A percentile compares a stretch with the other conserved stretches of the same genome.
These are phyloP conservation scores for Coemansia sp. DNA, from an alignment of 192 early-diverging fungal genomes.

Conservation along the genomic window DNA sequence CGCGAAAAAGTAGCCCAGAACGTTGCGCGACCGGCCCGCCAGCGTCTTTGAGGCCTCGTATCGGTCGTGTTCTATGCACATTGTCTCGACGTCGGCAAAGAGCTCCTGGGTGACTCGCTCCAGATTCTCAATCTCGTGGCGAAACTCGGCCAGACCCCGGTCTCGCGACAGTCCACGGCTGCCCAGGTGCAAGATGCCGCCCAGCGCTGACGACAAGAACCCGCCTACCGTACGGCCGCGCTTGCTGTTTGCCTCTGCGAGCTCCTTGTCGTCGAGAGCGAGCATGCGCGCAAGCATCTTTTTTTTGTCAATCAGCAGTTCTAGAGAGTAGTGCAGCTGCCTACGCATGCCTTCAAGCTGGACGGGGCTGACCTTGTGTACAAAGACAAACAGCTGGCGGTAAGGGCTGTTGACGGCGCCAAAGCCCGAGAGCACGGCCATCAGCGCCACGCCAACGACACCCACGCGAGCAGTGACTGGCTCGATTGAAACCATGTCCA, in stretches of 20 bases:
- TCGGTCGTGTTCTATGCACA: conserved; percentile 69
- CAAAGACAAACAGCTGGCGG: conserved; percentile 76
- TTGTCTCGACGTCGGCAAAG: conserved; percentile 75
- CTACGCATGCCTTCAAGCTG: conserved; percentile 61
- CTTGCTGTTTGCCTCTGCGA: not conserved
- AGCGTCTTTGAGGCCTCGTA: conserved; percentile 65
- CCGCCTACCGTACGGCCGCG: conserved; percentile 11
- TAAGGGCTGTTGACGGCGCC: conserved; percentile 92
- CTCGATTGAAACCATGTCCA: conserved; percentile 57
- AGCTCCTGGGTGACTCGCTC: conserved; percentile 69
- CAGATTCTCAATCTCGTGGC: conserved; percentile 41
- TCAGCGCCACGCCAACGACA: conserved; percentile 88
- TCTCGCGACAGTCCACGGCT: conserved; percentile 7
- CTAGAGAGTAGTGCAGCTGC: conserved; percentile 65
- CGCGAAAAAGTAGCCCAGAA: conserved; percentile 83
- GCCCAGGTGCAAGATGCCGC: conserved; percentile 26
- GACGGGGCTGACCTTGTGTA: conserved; percentile 56
- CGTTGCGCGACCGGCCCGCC: conserved; percentile 74
- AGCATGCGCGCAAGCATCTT: conserved; percentile 55
- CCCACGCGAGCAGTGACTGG: conserved; percentile 79
- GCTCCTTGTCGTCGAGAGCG: conserved; percentile 20
- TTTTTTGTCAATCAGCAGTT: conserved; percentile 65
- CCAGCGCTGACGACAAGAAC: conserved; percentile 24
- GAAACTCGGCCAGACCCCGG: conserved; percentile 31
- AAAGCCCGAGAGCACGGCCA: conserved; percentile 91